Evolutionary conservation across 164 flowering plant genomes (phyloP).

Genomic region (Vitis cinerea): DNA sequence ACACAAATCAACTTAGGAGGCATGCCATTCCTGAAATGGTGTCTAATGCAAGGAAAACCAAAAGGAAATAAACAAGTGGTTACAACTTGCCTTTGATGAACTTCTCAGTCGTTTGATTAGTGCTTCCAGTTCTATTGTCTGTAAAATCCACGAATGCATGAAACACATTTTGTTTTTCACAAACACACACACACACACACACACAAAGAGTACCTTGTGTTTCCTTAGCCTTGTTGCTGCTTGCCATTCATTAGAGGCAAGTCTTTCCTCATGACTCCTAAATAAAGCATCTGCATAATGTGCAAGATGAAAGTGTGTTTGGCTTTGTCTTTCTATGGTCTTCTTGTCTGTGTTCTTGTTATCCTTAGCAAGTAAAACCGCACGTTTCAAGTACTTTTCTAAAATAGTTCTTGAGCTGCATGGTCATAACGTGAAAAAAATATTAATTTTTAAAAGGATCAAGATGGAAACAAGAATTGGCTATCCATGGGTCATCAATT

Average conservation of each 20-base stretch:
- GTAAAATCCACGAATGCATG: constrained; percentile 17
- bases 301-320: constrained; percentile 91
- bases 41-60: not conserved
- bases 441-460: not conserved
- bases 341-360: constrained; percentile 35
- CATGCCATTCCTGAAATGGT: not conserved
- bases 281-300: constrained; percentile 95
- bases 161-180: not conserved
- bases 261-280: constrained; percentile 88
- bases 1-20: not conserved
- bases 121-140: constrained; percentile 88
- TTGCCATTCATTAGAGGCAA: constrained; percentile 90
- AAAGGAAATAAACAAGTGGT: constrained; percentile 3
- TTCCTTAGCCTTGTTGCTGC: constrained; percentile 87
- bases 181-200: no score
- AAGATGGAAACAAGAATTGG: not conserved
- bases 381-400: constrained; percentile 85
- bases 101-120: constrained; percentile 64
- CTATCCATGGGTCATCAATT: not conserved
- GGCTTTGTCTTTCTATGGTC: constrained; percentile 54
- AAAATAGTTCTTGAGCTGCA: constrained; percentile 91
- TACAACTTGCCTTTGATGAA: constrained; percentile 64
- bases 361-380: constrained; percentile 67
- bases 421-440: constrained; percentile 9
- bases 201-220: constrained; percentile 63